phyloP scores from a whole-genome alignment of 2,329 filamentous ascomycete species.

The Phyllosticta citrichinensis region DNA sequence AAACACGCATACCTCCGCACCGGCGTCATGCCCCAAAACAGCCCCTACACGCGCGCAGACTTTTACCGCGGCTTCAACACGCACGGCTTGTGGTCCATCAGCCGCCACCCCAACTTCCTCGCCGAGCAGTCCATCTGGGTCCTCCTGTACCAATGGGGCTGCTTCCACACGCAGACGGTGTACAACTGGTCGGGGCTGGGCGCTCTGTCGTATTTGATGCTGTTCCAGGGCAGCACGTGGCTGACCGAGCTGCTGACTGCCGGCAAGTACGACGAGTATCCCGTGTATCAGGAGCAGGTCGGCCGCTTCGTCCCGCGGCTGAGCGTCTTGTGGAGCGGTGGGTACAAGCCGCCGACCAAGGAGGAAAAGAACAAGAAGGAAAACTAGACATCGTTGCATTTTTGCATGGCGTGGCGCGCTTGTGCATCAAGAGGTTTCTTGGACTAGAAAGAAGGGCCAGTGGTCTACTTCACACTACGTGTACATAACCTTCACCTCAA shows the following conservation, averaged over 20 bases:
- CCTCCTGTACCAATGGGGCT: conserved; percentile 78
- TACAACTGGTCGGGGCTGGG: conserved; percentile 74
- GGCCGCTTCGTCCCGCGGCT: conserved; percentile 68
- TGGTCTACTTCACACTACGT: too few species aligned
- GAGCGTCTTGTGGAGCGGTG: background rate
- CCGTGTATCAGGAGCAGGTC: conserved; percentile 70
- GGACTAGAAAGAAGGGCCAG: too few species aligned
- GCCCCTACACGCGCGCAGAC: conserved; percentile 57
- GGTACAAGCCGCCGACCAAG: background rate
- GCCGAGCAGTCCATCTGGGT: conserved; percentile 91
- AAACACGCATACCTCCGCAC: conserved; percentile 67
- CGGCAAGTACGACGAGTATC: conserved; percentile 81
- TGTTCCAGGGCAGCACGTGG: conserved; percentile 85
- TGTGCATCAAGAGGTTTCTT: too few species aligned
- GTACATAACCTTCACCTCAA: too few species aligned
- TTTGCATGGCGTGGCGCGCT: too few species aligned
- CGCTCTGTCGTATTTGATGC: conserved; percentile 55
- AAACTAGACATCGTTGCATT: background rate
- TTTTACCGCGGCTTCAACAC: conserved; percentile 85
- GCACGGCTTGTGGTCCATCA: conserved; percentile 75
- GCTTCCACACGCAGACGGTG: conserved; percentile 57
- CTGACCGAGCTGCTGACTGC: conserved; percentile 75
- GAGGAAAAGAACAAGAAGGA: background rate
- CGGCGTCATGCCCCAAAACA: conserved; percentile 54
- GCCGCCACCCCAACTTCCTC: conserved; percentile 88